Base-by-base conservation (phyloP, 2,329 filamentous ascomycete species). In the Colletotrichum magnum region DNA sequence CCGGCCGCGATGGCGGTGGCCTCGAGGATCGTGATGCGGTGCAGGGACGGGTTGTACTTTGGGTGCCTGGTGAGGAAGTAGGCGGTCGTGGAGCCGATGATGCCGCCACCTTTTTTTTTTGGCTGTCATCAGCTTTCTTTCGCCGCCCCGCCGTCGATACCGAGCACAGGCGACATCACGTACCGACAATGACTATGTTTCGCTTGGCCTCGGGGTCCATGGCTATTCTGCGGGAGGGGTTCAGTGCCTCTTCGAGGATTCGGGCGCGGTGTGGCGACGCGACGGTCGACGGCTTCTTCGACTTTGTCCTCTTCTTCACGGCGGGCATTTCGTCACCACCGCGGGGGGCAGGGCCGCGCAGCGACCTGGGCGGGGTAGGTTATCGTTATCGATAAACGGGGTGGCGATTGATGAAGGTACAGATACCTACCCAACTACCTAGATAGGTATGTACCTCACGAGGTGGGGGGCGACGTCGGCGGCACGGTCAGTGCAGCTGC, bases 21-120 rank as follows among this genome's bases (percentile, higher is more conserved):
- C 84, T 99, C 96, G 63, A 98, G 86, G 36, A 99, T 85, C 1
- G 93, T 97, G 75, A 98, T 92, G 61, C 86, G 91, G 79, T 97
- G 93, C 61, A 89, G 88, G 24, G 87, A 81, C 50, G 91, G 90
- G 78, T 96, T 87, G 83, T 93, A 98, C 36, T 88, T 90, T 32
- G 93, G 90, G 79, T 98, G 95, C 72, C 93, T 91, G 2, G 94
- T 96, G 51, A 98, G 85, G 77, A 91, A 98, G 81, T 98, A 98
- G 67, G 95, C 95, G 5, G 93, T 94, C 58, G 94, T 96, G 79
- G 90, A 92, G 76, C 96, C 96, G 75, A 98, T 97, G 72, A 98
- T 94, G 74, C 95, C 95, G 74, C 94, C 95, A 74, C 95, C 94
- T 94, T 43, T 16, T 43, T 32, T 36, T 7, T 36, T 36, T 36